These are phyloP conservation scores for Alternaria sp. DNA, from an alignment of 2,329 filamentous ascomycete species.

Conservation along the genomic window DNA sequence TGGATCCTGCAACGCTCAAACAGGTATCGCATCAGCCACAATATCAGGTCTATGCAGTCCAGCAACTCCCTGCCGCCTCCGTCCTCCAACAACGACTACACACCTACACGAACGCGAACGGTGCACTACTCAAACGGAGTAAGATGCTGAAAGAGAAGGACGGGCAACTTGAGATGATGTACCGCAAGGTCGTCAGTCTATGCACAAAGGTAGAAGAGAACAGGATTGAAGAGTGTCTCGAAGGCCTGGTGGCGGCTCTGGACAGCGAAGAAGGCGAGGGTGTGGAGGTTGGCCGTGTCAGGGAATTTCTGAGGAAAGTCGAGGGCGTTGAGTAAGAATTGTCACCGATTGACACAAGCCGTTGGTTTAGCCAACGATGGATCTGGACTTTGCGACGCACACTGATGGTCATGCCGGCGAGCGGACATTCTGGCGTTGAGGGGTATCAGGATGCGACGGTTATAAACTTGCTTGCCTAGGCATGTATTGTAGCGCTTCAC, in stretches of 20 bases:
- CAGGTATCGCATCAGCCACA: constrained; percentile 39
- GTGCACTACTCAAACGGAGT: constrained; percentile 70
- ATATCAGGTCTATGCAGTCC: constrained; percentile 14
- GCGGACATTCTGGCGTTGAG: neutral
- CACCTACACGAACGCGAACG: constrained; percentile 74
- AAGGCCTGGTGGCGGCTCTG: constrained; percentile 81
- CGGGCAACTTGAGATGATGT: constrained; percentile 84
- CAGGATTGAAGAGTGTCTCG: constrained; percentile 80
- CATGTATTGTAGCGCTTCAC: neutral
- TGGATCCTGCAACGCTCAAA: constrained; percentile 24
- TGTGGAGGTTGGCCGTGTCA: constrained; percentile 76
- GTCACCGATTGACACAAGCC: neutral
- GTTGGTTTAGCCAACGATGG: neutral
- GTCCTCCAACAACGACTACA: constrained; percentile 70
- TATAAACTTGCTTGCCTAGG: neutral
- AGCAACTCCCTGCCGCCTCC: constrained; percentile 27
- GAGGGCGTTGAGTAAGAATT: constrained; percentile 61
- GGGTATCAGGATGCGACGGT: neutral
- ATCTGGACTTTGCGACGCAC: neutral
- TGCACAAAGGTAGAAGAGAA: constrained; percentile 81
- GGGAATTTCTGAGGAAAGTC: constrained; percentile 80
- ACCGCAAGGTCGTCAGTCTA: constrained; percentile 83
- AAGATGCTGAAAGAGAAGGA: constrained; percentile 77
- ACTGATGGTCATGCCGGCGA: neutral
- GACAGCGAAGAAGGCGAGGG: constrained; percentile 78